Evolutionary conservation across 371 early-diverging fungal genomes (phyloP).

Genomic region (Synchytrium microbalum): DNA sequence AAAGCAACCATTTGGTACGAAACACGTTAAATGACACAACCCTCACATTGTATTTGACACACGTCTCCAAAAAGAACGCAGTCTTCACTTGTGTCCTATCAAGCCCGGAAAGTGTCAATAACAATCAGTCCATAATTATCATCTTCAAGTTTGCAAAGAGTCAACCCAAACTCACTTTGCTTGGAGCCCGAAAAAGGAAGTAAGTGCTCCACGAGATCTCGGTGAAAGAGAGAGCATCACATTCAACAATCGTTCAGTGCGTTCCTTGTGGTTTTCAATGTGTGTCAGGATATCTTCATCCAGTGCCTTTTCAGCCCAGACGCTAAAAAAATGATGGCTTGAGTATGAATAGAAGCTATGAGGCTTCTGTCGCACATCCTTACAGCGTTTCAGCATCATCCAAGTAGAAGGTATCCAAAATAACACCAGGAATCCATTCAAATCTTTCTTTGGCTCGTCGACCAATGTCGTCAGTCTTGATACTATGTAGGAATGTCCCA

Average conservation of each 20-base stretch:
- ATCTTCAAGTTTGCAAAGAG: too few species aligned
- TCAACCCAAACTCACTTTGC: conserved; percentile 24
- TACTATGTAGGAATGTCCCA: conserved; percentile 3
- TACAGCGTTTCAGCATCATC: conserved; percentile 70
- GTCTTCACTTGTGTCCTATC: conserved; percentile 38
- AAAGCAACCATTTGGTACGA: conserved; percentile 12
- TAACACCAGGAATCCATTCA: conserved; percentile 71
- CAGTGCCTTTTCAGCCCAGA: conserved; percentile 57
- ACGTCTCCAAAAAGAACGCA: conserved; percentile 38
- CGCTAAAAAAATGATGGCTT: conserved; percentile 18
- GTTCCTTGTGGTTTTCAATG: conserved; percentile 38
- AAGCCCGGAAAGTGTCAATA: not conserved
- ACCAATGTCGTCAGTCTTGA: conserved; percentile 17
- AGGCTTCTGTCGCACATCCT: conserved; percentile 14
- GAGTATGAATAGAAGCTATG: not conserved
- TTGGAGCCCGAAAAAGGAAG: conserved; percentile 45
- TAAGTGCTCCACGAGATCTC: conserved; percentile 47
- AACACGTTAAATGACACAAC: not conserved
- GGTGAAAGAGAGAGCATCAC: conserved; percentile 42
- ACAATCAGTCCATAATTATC: too few species aligned
- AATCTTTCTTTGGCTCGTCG: conserved; percentile 35
- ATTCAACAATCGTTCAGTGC: conserved; percentile 51
- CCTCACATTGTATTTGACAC: conserved; percentile 43
- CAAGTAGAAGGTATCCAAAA: conserved; percentile 70
- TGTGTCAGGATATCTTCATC: conserved; percentile 49